A percentile compares a stretch with the other conserved stretches of the same genome.
Conservation (phyloP, 495 filamentous ascomycete genomes). For the Chlorociboria aeruginascens region DNA sequence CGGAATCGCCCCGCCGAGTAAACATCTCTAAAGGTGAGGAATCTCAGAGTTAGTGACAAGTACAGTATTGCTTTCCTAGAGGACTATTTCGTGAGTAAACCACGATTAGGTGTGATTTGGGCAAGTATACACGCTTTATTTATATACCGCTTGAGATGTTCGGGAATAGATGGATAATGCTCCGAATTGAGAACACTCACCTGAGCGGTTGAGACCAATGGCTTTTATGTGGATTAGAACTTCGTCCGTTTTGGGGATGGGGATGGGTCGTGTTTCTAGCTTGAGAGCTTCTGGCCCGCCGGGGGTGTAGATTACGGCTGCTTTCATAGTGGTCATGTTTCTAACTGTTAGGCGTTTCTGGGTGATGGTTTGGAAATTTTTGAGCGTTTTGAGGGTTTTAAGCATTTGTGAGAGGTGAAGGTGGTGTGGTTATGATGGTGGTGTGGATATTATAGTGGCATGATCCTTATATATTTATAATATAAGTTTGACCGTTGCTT, state of each 20-base stretch:
- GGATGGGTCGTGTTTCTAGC: conserved; percentile 26
- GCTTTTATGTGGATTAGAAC: conserved; percentile 38
- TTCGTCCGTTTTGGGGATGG: conserved; percentile 25
- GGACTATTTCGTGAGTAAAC: no score
- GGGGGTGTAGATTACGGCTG: conserved; percentile 26
- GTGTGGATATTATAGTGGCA: no score
- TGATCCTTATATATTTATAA: no score
- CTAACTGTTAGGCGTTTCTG: neutral
- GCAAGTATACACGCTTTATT: no score
- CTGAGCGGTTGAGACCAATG: conserved; percentile 43
- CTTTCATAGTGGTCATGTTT: conserved; percentile 26
- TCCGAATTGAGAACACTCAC: no score
- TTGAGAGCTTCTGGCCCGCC: conserved; percentile 29
- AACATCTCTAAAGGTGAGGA: no score
- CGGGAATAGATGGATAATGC: no score
- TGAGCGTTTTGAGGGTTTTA: neutral
- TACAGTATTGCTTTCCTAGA: no score
- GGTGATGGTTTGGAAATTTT: neutral
- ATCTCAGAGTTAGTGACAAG: no score
- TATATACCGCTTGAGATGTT: no score
- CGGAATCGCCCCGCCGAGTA: conserved; percentile 40
- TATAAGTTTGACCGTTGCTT: no score
- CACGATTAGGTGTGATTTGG: no score
- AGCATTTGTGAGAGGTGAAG: neutral
- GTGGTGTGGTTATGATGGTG: neutral